phyloP scores from a whole-genome alignment of 805 yeast genomes.

The Yarrowia sp. region DNA sequence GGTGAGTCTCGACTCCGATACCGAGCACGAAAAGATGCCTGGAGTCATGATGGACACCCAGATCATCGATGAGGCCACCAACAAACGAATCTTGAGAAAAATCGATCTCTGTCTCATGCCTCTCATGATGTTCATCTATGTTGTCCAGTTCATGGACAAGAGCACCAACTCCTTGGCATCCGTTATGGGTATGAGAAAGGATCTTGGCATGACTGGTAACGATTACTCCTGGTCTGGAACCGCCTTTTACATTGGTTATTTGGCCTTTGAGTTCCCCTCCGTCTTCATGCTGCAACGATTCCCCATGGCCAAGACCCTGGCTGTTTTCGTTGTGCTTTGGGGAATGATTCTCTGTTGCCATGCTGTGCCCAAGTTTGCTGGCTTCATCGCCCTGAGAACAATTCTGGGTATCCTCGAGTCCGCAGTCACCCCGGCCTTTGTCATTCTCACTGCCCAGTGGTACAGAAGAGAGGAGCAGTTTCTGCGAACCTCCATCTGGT shows the following conservation, averaged over 20 bases:
- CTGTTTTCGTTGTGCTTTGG: slow-evolving; percentile 54
- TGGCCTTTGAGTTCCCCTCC: slow-evolving; percentile 54
- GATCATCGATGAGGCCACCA: slow-evolving; percentile 4
- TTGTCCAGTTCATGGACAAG: slow-evolving; percentile 61
- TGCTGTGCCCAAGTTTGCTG: slow-evolving; percentile 46
- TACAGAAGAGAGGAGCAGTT: slow-evolving; percentile 51
- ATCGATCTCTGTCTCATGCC: slow-evolving; percentile 53
- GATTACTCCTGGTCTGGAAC: slow-evolving; percentile 52
- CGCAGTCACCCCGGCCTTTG: slow-evolving; percentile 55
- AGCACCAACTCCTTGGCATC: slow-evolving; percentile 51
- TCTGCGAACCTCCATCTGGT: slow-evolving; percentile 44
- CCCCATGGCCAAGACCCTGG: slow-evolving; percentile 53
- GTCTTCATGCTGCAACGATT: slow-evolving; percentile 49
- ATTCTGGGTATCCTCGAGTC: slow-evolving; percentile 53
- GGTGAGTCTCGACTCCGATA: background rate
- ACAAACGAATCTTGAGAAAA: slow-evolving; percentile 42
- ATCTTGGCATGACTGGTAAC: slow-evolving; percentile 45
- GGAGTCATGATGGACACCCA: background rate
- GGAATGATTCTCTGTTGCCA: slow-evolving; percentile 52
- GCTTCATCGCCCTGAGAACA: slow-evolving; percentile 48
- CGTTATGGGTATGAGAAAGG: slow-evolving; percentile 49
- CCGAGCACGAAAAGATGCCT: background rate
- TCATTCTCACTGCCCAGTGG: slow-evolving; percentile 56
- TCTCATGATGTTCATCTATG: slow-evolving; percentile 47
- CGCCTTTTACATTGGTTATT: slow-evolving; percentile 61